phyloP scores from a whole-genome alignment of 768 basidiomycete genomes.

The Hortiboletus campestris region DNA sequence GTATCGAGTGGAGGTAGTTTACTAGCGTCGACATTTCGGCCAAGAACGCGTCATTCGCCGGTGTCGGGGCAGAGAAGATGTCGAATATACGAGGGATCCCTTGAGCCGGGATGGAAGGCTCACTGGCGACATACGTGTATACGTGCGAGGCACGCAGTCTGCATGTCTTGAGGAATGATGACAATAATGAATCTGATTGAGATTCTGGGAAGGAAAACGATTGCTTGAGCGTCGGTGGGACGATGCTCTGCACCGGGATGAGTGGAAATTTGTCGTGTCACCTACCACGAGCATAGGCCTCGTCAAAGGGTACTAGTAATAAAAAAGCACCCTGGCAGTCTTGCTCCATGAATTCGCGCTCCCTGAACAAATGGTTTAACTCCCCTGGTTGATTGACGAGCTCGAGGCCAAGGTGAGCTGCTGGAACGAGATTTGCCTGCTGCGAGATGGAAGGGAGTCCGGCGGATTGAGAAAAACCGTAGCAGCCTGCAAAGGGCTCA shows the following conservation, averaged over 20 bases:
- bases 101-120: slow-evolving; percentile 31
- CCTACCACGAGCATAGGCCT: slow-evolving; percentile 55
- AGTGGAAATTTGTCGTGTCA: background rate
- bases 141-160: slow-evolving; percentile 54
- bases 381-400: slow-evolving; percentile 37
- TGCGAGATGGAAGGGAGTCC: slow-evolving; percentile 38
- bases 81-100: slow-evolving; percentile 37
- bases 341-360: slow-evolving; percentile 57
- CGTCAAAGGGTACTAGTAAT: slow-evolving; percentile 55
- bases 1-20: slow-evolving; percentile 45
- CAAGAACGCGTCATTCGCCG: slow-evolving; percentile 38
- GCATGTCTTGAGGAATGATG: slow-evolving; percentile 55
- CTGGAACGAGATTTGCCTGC: slow-evolving; percentile 58
- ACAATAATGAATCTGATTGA: slow-evolving; percentile 37
- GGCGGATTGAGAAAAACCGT: slow-evolving; percentile 60
- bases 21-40: slow-evolving; percentile 44
- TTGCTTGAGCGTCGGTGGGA: slow-evolving; percentile 50
- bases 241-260: slow-evolving; percentile 44
- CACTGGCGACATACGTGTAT: slow-evolving; percentile 52
- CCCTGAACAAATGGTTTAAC: slow-evolving; percentile 23
- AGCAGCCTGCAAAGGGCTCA: slow-evolving; percentile 46
- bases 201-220: slow-evolving; percentile 44
- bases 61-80: slow-evolving; percentile 40
- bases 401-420: slow-evolving; percentile 73
- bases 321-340: slow-evolving; percentile 52